Evolutionary conservation across 257 asterid species (phyloP).

Genomic region (Salvia hispanica): DNA sequence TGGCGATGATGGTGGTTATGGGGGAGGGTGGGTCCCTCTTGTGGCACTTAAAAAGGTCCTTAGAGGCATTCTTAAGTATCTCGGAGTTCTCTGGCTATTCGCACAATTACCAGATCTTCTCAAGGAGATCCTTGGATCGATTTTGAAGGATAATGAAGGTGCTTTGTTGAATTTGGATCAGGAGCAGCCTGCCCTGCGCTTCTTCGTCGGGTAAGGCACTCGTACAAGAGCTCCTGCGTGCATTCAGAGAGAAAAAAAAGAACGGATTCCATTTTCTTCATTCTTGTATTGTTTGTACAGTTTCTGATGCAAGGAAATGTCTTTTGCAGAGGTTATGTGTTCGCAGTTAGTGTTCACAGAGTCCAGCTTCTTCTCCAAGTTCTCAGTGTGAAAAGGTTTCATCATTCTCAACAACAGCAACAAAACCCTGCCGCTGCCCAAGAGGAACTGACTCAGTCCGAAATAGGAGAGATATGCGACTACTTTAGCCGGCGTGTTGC

Average conservation of each 20-base stretch:
- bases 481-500: slow-evolving; percentile 99
- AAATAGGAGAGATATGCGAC: slow-evolving; percentile 94
- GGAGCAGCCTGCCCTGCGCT: slow-evolving; percentile 99
- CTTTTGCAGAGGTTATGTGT: slow-evolving; percentile 84
- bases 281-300: slow-evolving; percentile 9
- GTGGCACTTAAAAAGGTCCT: slow-evolving; percentile 97
- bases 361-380: slow-evolving; percentile 99
- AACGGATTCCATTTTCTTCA: neutral
- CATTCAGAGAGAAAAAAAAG: neutral
- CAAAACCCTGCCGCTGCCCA: slow-evolving; percentile 74
- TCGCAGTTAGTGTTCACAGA: slow-evolving; percentile 98
- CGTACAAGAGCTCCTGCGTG: neutral
- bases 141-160: slow-evolving; percentile 94
- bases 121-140: slow-evolving; percentile 97
- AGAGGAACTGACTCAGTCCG: slow-evolving; percentile 89
- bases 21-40: slow-evolving; percentile 99
- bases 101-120: slow-evolving; percentile 97
- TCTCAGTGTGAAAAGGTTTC: slow-evolving; percentile 87
- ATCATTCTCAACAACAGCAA: slow-evolving; percentile 92
- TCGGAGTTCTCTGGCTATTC: slow-evolving; percentile 97
- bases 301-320: slow-evolving; percentile 29
- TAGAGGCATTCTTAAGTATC: slow-evolving; percentile 94
- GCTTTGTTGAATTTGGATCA: slow-evolving; percentile 94
- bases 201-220: slow-evolving; percentile 91
- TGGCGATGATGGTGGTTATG: slow-evolving; percentile 99